Base-by-base conservation (phyloP, 2,329 filamentous ascomycete genomes). In the Diaporthe ilicicola region DNA sequence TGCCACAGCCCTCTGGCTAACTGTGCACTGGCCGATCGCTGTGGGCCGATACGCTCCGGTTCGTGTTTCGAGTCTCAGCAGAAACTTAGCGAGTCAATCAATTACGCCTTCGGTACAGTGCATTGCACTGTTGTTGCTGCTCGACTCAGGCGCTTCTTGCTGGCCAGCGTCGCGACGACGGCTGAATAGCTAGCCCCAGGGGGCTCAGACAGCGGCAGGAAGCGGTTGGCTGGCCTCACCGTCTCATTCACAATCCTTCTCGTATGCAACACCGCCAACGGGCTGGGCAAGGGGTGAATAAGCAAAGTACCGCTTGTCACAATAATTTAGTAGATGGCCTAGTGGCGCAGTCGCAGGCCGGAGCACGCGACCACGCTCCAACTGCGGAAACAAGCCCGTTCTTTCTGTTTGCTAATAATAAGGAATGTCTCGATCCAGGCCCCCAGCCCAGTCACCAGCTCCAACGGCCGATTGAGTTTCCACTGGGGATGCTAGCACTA, bases 61-160 rank as follows among this genome's bases (percentile, higher is more conserved):
- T 62, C 59, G 42, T 62, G 59, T 62, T 62, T 62, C 42, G 59
- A 48, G 55, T 42, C 39, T 22, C 55, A 59, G 37, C 55, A 59
- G 55, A 42, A 37, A 24, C 55, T n/a, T n/a, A n/a, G 55, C 37
- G 55, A 59, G 59, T 62, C 59, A 48, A 62, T 48, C 59, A 48
- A 62, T 48, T 42, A 15, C 4, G 27, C 32, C 37, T 39, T 39
- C 59, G 32, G 59, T 62, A 62, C 59, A 62, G 59, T 48, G 29
- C 59, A 24, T n/a, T 19, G 29, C 27, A 62, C 59, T 62, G 59
- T 62, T 17, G 39, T 24, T 62, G 39, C 24, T 44, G 24, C 10
- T 22, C 10, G 10, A 4, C 24, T 44, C 42, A 17, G 13, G 13
- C 15, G 34, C 53, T 39, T n/a, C 7, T 39, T n/a, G 34, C 55